phyloP scores from a whole-genome alignment of 257 asterid species.

The Echites panduratus region DNA sequence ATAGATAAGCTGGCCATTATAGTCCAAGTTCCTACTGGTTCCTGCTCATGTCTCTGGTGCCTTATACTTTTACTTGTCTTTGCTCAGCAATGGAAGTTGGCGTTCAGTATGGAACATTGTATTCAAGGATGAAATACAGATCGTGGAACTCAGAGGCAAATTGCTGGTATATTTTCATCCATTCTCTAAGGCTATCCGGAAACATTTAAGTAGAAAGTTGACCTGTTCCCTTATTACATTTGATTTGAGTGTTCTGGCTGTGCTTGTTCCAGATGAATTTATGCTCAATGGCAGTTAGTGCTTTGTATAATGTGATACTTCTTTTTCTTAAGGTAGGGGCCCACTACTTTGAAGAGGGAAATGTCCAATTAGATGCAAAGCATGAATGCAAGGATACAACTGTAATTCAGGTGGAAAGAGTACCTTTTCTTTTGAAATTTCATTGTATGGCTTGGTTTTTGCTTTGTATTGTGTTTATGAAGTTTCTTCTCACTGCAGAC shows the following conservation, averaged over 20 bases:
- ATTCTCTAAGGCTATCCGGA: constrained; percentile 12
- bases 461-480: background rate
- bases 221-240: background rate
- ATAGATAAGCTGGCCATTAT: background rate
- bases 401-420: constrained; percentile 57
- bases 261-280: constrained; percentile 2
- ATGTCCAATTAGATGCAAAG: constrained; percentile 91
- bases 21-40: background rate
- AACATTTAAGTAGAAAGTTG: background rate
- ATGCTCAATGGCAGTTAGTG: background rate
- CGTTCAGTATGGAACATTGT: constrained; percentile 71
- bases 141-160: constrained; percentile 72
- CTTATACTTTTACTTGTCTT: constrained; percentile 19
- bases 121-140: constrained; percentile 71
- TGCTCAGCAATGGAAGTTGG: constrained; percentile 90
- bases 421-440: constrained; percentile 12
- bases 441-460: background rate
- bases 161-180: constrained; percentile 52
- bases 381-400: constrained; percentile 86
- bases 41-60: constrained; percentile 8
- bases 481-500: background rate
- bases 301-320: constrained; percentile 8
- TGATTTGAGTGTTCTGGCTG: background rate
- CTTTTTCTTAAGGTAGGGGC: constrained; percentile 70
- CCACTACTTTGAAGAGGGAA: constrained; percentile 98